A percentile compares a stretch with the other conserved stretches of the same genome.
Conservation (phyloP, 2,329 filamentous ascomycete species). For the Fusarium nurragi region DNA sequence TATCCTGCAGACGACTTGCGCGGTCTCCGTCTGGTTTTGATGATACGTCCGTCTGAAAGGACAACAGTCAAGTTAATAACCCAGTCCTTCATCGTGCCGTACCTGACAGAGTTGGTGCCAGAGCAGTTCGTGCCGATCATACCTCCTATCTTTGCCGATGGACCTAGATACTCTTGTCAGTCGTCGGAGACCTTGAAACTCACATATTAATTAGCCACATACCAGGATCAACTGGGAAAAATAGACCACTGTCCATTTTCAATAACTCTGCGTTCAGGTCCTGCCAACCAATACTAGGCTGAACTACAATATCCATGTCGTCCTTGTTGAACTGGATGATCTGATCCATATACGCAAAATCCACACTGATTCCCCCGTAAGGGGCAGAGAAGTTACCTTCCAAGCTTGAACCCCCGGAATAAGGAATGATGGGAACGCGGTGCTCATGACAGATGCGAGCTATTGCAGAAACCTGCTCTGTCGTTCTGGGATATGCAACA, state of each 20-base stretch:
- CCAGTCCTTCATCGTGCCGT: conserved; percentile 90
- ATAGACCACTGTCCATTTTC: conserved; percentile 78
- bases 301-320: conserved; percentile 93
- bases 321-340: conserved; percentile 82
- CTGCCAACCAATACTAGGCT: conserved; percentile 94
- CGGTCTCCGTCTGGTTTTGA: conserved; percentile 82
- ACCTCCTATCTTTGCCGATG: conserved; percentile 78
- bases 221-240: conserved; percentile 91
- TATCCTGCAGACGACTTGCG: conserved; percentile 85
- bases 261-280: conserved; percentile 77
- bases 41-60: conserved; percentile 78
- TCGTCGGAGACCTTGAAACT: not conserved
- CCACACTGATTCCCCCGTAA: conserved; percentile 86
- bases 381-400: conserved; percentile 92
- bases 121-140: conserved; percentile 85
- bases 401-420: conserved; percentile 84
- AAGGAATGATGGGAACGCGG: conserved; percentile 85
- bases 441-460: conserved; percentile 79
- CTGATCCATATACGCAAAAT: conserved; percentile 88
- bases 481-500: conserved; percentile 70
- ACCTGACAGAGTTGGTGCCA: conserved; percentile 82
- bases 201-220: conserved; percentile 30
- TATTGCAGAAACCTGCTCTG: conserved; percentile 67
- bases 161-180: conserved; percentile 51
- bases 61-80: conserved; percentile 85